Conservation (phyloP, 2,329 filamentous ascomycete species). For the Venturia pyrina region DNA sequence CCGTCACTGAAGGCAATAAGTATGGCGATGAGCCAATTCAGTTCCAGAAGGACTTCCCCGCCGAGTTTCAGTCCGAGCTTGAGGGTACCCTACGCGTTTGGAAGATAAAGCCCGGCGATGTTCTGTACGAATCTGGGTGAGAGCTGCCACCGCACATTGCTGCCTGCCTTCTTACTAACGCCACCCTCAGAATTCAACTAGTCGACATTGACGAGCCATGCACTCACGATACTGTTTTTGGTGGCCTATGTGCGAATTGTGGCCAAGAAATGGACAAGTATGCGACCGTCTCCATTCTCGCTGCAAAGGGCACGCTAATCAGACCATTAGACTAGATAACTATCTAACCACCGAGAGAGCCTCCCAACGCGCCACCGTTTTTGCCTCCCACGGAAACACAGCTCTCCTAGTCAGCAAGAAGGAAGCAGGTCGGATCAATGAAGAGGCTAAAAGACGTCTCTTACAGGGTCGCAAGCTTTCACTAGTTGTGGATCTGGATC, state of each 20-base stretch:
- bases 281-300: constrained; percentile 18
- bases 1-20: constrained; percentile 54
- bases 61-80: constrained; percentile 71
- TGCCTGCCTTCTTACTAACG: neutral
- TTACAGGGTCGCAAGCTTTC: constrained; percentile 75
- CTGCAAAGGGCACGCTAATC: constrained; percentile 1
- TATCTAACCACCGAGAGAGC: constrained; percentile 75
- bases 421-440: constrained; percentile 73
- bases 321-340: constrained; percentile 37
- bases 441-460: constrained; percentile 75
- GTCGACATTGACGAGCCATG: constrained; percentile 85
- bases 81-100: constrained; percentile 72
- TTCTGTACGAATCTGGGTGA: constrained; percentile 40
- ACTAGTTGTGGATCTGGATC: constrained; percentile 91
- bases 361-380: constrained; percentile 79
- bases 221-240: constrained; percentile 81
- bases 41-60: constrained; percentile 60
- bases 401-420: constrained; percentile 73
- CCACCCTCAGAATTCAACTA: constrained; percentile 37
- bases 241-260: constrained; percentile 82
- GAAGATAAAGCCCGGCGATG: constrained; percentile 58
- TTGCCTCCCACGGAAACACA: constrained; percentile 89
- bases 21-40: constrained; percentile 60
- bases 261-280: constrained; percentile 91
- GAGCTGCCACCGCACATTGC: neutral